Conservation (phyloP, 768 basidiomycete species). For the Kwoniella heveanensis region DNA sequence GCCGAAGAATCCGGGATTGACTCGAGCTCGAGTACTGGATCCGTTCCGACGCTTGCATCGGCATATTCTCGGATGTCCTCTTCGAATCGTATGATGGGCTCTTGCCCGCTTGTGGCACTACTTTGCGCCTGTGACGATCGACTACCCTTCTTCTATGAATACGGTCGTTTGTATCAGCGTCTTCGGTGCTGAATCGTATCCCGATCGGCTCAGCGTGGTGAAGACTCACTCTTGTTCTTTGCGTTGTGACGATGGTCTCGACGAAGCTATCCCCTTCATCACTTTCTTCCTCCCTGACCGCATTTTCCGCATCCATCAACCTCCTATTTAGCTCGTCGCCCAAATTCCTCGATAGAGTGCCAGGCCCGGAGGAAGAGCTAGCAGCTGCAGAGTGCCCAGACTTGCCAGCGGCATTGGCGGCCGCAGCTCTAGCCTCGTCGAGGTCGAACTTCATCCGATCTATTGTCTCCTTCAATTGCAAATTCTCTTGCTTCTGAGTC, state of each 20-base stretch:
- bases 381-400: slow-evolving; percentile 58
- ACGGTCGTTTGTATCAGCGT: no score
- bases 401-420: slow-evolving; percentile 55
- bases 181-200: no score
- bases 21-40: slow-evolving; percentile 61
- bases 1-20: slow-evolving; percentile 20
- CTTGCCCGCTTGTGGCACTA: not conserved
- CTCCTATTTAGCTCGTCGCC: slow-evolving; percentile 58
- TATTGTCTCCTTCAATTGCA: slow-evolving; percentile 91
- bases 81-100: slow-evolving; percentile 33
- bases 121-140: not conserved
- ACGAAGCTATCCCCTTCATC: slow-evolving; percentile 62
- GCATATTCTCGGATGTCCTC: slow-evolving; percentile 68
- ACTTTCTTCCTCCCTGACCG: slow-evolving; percentile 58
- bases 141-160: slow-evolving; percentile 9
- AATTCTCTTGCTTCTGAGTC: slow-evolving; percentile 91
- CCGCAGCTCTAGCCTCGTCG: slow-evolving; percentile 76
- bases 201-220: not conserved
- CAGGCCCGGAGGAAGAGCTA: slow-evolving; percentile 30
- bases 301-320: slow-evolving; percentile 61
- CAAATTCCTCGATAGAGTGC: slow-evolving; percentile 48
- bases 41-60: slow-evolving; percentile 73
- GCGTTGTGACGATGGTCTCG: slow-evolving; percentile 70
- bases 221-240: slow-evolving; percentile 65
- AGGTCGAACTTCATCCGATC: slow-evolving; percentile 91